A percentile compares a stretch with the other conserved stretches of the same genome.
Evolutionary conservation across 345 rosid species (phyloP).

Genomic region (Zanthoxylum bungeanum): DNA sequence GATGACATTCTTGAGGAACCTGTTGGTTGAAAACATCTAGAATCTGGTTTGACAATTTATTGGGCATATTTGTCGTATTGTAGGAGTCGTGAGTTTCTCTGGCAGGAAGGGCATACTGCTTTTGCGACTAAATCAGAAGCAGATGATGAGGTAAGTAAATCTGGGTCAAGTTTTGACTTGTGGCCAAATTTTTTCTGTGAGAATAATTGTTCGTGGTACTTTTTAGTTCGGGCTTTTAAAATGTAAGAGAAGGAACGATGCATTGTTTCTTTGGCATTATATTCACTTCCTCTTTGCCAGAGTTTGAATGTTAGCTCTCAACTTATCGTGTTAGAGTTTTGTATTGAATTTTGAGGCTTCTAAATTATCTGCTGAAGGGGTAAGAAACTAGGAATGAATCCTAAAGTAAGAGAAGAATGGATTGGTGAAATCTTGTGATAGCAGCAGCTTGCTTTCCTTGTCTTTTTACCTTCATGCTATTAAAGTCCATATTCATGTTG

Average conservation of each 20-base stretch:
- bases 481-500: neutral
- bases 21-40: neutral
- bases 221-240: neutral
- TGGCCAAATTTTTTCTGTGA: neutral
- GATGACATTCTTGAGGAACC: neutral
- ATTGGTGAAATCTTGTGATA: neutral
- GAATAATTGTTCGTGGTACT: neutral
- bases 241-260: neutral
- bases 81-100: constrained; percentile 98
- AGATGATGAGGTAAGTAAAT: constrained; percentile 67
- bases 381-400: neutral
- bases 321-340: neutral
- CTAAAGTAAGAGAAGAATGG: neutral
- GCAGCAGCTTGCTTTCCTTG: neutral
- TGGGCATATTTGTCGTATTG: constrained; percentile 12
- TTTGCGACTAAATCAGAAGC: constrained; percentile 86
- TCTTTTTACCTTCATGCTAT: neutral
- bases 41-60: neutral
- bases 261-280: neutral
- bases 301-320: neutral
- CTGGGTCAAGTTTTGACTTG: constrained; percentile 11
- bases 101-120: constrained; percentile 99
- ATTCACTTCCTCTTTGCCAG: neutral
- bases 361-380: neutral
- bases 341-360: neutral